Percentiles rank a stretch among this genome's conserved stretches.
Evolutionary conservation across 306 rosid genomes (phyloP).

Genomic region (Argentina anserina): DNA sequence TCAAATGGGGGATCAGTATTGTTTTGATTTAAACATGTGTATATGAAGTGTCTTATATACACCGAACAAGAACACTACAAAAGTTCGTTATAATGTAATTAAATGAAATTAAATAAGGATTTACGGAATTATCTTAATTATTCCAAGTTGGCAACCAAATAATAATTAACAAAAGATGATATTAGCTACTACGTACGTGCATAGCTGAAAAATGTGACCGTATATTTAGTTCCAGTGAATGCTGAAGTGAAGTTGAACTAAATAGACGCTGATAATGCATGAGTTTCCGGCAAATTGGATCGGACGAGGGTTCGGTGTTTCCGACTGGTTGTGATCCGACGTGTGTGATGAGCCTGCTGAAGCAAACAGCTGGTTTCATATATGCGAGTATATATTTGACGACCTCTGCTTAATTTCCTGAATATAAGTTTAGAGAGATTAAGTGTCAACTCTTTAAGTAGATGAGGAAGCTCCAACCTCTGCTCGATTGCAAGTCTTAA

Average conservation of each 20-base stretch:
- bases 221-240: too few relatives aligned
- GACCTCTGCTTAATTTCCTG: background rate
- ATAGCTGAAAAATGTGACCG: too few relatives aligned
- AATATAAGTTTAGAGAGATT: too few relatives aligned
- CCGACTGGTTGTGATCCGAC: too few relatives aligned
- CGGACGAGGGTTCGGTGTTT: background rate
- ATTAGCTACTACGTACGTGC: background rate
- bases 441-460: background rate
- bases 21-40: too few relatives aligned
- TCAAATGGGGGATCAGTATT: too few relatives aligned
- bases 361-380: background rate
- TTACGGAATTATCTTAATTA: conserved; percentile 2
- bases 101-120: background rate
- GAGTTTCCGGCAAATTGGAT: background rate
- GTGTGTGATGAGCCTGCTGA: background rate
- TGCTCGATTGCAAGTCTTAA: too few relatives aligned
- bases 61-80: background rate
- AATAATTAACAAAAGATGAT: background rate
- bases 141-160: background rate
- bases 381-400: background rate
- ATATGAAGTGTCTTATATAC: too few relatives aligned
- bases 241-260: too few relatives aligned
- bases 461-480: background rate
- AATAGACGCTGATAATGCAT: background rate
- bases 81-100: background rate